Evolutionary conservation across 2,329 filamentous ascomycete genomes (phyloP), one percentile per base, ranked within the genome.

Genomic region (Stemphylium beticola): DNA sequence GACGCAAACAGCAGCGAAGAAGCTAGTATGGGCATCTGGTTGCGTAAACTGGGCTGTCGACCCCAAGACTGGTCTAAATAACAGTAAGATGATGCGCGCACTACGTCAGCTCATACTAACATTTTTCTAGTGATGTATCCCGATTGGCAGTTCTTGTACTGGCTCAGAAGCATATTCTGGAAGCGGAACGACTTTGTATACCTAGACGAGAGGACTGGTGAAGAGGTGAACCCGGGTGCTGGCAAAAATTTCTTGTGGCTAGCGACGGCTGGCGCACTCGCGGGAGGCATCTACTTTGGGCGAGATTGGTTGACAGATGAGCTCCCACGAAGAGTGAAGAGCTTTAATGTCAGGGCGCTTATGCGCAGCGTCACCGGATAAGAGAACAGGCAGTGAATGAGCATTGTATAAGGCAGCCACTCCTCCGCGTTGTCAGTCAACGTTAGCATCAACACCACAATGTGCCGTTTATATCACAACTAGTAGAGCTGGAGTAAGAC

Each of bases 21-120:
- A 71, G 32, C 63, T 83, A 1, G 81, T 84, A 0, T 84, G 79
- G 79, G 67, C 74, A 0, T 77, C 76, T 1, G 81, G 82, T 0
- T 84, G 82, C 57, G 78, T 76, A 1, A 79, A 76, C n/a, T 84
- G 82, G 82, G 81, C 77, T 3, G 72, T 84, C 2, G 78, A 84
- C 53, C 67, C 72, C 0, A 74, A 74, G 40, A 81, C 80, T 0
- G 76, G 77, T 0, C 71, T 77, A 41, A 84, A 84, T 53, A 81
- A 78, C 6, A 79, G 53, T 59, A 41, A 53, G 29, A 26, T 0
- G 2, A 20, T 10, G 18, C 14, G 18, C 10, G 20, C 12, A 17
- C 12, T 24, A 8, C 2, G 12, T 5, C n/a, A 29, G 34, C n/a
- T 33, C 24, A 20, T 15, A n/a, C 46, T 55, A 32, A 58, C 17